phyloP scores from a whole-genome alignment of 192 early-diverging fungal species.

The Backusella psychrophila region DNA sequence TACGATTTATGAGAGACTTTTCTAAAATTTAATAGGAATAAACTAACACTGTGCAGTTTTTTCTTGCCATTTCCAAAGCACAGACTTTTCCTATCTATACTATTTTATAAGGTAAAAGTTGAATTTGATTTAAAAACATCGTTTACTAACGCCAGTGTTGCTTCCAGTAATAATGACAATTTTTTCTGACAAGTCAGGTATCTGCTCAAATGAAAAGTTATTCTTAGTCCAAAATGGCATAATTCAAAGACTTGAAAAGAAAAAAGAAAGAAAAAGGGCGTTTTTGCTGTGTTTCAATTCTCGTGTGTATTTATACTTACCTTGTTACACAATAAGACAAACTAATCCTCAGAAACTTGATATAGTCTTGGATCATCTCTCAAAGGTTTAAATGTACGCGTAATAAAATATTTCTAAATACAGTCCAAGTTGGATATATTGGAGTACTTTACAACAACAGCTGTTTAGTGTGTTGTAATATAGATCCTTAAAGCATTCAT shows the following conservation, averaged over 20 bases:
- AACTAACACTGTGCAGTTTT: slow-evolving; percentile 27
- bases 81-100: slow-evolving; percentile 29
- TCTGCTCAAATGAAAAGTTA: slow-evolving; percentile 23
- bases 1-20: background rate
- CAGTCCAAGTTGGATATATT: no score
- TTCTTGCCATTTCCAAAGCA: slow-evolving; percentile 27
- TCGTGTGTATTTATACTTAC: background rate
- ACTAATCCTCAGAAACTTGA: no score
- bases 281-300: background rate
- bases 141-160: slow-evolving; percentile 37
- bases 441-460: no score
- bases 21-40: background rate
- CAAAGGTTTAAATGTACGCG: no score
- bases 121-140: background rate
- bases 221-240: background rate
- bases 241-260: background rate
- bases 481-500: no score
- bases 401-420: no score
- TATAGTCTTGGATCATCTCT: no score
- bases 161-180: slow-evolving; percentile 48
- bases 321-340: background rate
- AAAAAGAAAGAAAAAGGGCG: background rate
- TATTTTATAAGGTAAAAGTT: background rate
- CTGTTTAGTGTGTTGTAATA: no score
- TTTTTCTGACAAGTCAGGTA: slow-evolving; percentile 41